Evolutionary conservation across 495 filamentous ascomycete genomes (phyloP), one percentile per base, ranked within the genome.

Genomic region (Podospora appendiculata): DNA sequence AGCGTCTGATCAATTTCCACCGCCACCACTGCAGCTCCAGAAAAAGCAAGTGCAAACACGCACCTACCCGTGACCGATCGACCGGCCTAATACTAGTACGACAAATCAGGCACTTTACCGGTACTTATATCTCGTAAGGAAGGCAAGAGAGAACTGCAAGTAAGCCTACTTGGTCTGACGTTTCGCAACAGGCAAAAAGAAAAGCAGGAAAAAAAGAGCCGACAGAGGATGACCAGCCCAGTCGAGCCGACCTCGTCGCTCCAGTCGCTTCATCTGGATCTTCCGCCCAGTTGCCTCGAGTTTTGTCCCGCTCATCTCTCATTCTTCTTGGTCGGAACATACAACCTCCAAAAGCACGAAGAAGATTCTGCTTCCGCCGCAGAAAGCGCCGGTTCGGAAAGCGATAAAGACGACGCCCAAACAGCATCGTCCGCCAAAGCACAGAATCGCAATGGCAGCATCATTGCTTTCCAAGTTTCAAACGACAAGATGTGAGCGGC

Each of bases 281-380:
- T 78, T 3, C 90, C 88, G 10, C 91, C 91, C 2, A 89, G 88
- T 63, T 96, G 90, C 64, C 72, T 96, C 12, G 86, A 90, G 55
- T 92, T 95, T 64, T 86, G 82, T 49, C 86, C 86, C 0, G 61
- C 66, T 6, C 59, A 80, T 38, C 79, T 81, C 7, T 71, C 84
- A 8, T 81, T 82, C 57, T 84, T 96, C 57, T 67, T 95, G 1
- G 77, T 96, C 39, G 93, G 93, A 17, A 96, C 93, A 1, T 98
- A 98, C 66, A 71, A 84, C 44, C 74, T 96, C 25, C 76, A 88
- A 48, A 76, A 78, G 49, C 66, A 70, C 5, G 68, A 75, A 6
- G 47, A 44, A 16, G 44, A 48, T 11, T 8, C 53, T 12, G 8
- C 53, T 17, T 25, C 35, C 10, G 25, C 32, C 58, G 12, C 3